phyloP scores from a whole-genome alignment of 345 rosid genomes.

The Mangifera indica region DNA sequence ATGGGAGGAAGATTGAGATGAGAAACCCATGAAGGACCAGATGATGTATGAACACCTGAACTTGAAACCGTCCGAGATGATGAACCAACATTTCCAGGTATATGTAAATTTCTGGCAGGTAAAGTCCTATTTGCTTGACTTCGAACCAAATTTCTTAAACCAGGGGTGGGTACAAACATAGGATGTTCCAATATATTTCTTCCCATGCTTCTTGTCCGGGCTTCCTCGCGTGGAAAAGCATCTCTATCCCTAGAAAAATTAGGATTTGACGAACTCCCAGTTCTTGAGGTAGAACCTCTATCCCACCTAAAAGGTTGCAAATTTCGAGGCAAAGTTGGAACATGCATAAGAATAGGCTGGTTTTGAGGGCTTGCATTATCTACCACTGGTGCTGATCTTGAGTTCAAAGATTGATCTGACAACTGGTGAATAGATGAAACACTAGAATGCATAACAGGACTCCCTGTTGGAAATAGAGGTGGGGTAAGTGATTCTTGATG shows the following conservation, averaged over 20 bases:
- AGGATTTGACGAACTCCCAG: constrained; percentile 39
- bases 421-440: constrained; percentile 40
- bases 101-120: constrained; percentile 29
- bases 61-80: constrained; percentile 46
- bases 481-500: constrained; percentile 42
- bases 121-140: constrained; percentile 40
- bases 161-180: constrained; percentile 47
- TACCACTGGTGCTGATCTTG: constrained; percentile 39
- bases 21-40: constrained; percentile 48
- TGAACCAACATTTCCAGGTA: constrained; percentile 51
- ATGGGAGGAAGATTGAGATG: constrained; percentile 45
- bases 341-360: constrained; percentile 40
- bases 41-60: constrained; percentile 47
- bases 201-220: constrained; percentile 39
- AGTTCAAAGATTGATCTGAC: constrained; percentile 45
- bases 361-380: constrained; percentile 34
- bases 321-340: constrained; percentile 51
- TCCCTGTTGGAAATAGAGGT: constrained; percentile 45
- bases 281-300: constrained; percentile 45
- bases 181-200: constrained; percentile 54
- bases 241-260: constrained; percentile 40
- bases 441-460: constrained; percentile 41
- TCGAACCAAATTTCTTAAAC: constrained; percentile 37
- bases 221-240: constrained; percentile 34
- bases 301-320: constrained; percentile 56